Base-by-base conservation (phyloP, 345 rosid genomes). In the Noccaea bulbosa region DNA sequence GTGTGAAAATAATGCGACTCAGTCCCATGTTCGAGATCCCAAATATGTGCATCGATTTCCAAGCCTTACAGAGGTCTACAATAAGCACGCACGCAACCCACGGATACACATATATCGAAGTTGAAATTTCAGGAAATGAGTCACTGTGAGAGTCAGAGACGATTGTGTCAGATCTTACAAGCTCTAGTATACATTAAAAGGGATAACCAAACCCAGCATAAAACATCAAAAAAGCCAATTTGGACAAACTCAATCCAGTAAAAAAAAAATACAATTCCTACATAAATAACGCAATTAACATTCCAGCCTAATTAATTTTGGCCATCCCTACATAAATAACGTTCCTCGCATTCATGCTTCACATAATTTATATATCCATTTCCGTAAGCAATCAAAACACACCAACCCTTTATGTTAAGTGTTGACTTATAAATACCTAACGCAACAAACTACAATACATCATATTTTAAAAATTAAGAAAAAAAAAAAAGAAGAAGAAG, bases 361-460 rank as follows among this genome's bases (percentile, higher is more conserved):
- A 50, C 70, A 65, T 58, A 10, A 22, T 14, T 24, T 39, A 20
- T 35, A 49, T 49, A 12, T 16, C 3, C 2, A 11, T 64, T 11
- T 0, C 11, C 35, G 16, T 56, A 14, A 65, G 16, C 12, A 5
- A 0, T 35, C 3, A 20, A 16, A 24, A 24, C 2, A 24, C 2
- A 24, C 30, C 7, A 49, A 6, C 27, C 4, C 4, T 24, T 24
- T 24, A 24, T 32, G 8, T 15, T 6, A 14, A 32, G 20, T 22
- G n/a, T 10, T 10, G 16, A 9, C 12, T 51, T 67, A 67, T 52
- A 67, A 68, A 56, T 56, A 68, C 4, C 5, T 11, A 43, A 43
- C 44, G 7, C 41, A 11, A 40, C 32, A 6, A 53, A 53, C 55
- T 22, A 65, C 6, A 7, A 41, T 11, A 17, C 35, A 45, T 27